A percentile compares a stretch with the other conserved stretches of the same genome.
Conservation (phyloP, 352 stramenopile species). For the Phytophthora syringae region DNA sequence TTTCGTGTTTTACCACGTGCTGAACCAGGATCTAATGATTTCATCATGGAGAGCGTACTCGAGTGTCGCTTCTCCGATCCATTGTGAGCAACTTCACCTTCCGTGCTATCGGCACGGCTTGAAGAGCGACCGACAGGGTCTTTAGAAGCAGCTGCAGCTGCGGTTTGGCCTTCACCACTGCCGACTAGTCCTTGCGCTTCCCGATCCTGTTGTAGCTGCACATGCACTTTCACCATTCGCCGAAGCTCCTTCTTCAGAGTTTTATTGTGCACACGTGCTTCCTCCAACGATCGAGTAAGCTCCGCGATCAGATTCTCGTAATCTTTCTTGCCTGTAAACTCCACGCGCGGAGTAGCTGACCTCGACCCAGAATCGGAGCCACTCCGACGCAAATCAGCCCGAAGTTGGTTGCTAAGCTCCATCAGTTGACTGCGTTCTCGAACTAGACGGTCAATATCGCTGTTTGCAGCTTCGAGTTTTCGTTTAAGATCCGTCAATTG, state of each 20-base stretch:
- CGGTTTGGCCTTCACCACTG: neutral
- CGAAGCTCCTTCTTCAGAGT: slow-evolving; percentile 85
- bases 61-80: slow-evolving; percentile 27
- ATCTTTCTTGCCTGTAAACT: slow-evolving; percentile 72
- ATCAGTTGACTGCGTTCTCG: slow-evolving; percentile 76
- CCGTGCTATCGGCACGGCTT: neutral
- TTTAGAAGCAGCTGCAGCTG: neutral
- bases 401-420: slow-evolving; percentile 84
- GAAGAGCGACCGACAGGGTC: neutral
- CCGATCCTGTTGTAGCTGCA: slow-evolving; percentile 40
- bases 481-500: slow-evolving; percentile 50
- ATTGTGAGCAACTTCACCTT: slow-evolving; percentile 8
- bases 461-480: slow-evolving; percentile 52
- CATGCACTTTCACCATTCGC: slow-evolving; percentile 72
- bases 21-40: slow-evolving; percentile 38
- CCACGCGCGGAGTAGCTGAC: slow-evolving; percentile 23
- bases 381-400: slow-evolving; percentile 58
- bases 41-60: slow-evolving; percentile 76
- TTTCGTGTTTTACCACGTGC: slow-evolving; percentile 4
- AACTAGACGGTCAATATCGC: slow-evolving; percentile 70
- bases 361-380: slow-evolving; percentile 27
- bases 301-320: slow-evolving; percentile 77
- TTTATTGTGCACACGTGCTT: slow-evolving; percentile 75
- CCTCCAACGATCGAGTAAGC: slow-evolving; percentile 73
- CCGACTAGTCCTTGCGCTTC: slow-evolving; percentile 7